phyloP scores from a whole-genome alignment of 1,284 basidiomycete species.

The Ustilago crameri region DNA sequence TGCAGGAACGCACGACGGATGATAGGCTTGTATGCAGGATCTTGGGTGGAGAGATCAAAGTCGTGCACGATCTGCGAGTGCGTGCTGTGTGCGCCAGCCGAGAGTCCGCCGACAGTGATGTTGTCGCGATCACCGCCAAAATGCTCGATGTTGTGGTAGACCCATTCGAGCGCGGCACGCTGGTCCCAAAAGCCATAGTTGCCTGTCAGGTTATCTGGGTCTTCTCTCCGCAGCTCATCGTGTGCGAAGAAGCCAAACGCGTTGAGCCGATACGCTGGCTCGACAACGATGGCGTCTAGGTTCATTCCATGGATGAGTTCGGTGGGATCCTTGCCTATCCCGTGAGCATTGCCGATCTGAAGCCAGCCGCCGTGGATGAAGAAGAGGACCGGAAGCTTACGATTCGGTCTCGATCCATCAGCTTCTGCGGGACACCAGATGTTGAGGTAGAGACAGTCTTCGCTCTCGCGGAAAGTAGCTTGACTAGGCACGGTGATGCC shows the following conservation, averaged over 20 bases:
- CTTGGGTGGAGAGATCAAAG: constrained; percentile 26
- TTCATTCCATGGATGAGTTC: constrained; percentile 30
- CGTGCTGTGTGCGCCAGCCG: constrained; percentile 66
- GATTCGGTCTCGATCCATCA: background rate
- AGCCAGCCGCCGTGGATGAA: constrained; percentile 53
- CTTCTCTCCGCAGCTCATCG: constrained; percentile 24
- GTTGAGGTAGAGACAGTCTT: constrained; percentile 55
- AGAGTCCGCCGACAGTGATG: constrained; percentile 65
- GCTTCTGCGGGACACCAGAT: constrained; percentile 34
- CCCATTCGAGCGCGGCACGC: constrained; percentile 56
- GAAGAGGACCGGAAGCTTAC: constrained; percentile 42
- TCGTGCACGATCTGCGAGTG: constrained; percentile 66
- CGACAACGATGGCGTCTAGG: constrained; percentile 38
- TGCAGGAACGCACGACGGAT: constrained; percentile 45
- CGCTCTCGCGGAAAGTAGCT: constrained; percentile 13
- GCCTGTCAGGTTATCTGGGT: constrained; percentile 26
- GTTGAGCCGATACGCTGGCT: constrained; percentile 46
- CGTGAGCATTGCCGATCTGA: constrained; percentile 41
- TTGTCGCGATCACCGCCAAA: constrained; percentile 62
- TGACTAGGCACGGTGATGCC: constrained; percentile 18
- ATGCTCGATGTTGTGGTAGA: constrained; percentile 51
- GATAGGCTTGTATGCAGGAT: constrained; percentile 30
- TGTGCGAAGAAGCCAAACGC: constrained; percentile 52
- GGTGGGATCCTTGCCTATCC: constrained; percentile 19
- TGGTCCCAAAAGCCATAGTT: constrained; percentile 60